Conservation (phyloP, 331 rosid species). For the Erythrophleum ivorense region DNA sequence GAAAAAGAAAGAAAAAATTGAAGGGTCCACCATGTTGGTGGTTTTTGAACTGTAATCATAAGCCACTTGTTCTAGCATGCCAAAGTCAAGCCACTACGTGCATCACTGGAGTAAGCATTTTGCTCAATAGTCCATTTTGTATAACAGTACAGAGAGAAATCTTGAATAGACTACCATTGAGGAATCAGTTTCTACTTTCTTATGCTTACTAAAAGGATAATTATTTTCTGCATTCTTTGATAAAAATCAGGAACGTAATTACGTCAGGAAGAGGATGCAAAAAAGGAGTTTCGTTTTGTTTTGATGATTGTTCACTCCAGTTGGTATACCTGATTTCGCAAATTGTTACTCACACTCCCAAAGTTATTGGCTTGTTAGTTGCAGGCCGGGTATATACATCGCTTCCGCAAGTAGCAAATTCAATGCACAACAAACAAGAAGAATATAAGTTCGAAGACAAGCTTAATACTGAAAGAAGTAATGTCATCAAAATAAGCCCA, state of each 20-base stretch:
- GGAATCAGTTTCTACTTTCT: not conserved
- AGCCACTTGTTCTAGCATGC: conserved; percentile 30
- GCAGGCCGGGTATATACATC: not conserved
- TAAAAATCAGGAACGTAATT: conserved; percentile 29
- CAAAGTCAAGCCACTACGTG: conserved; percentile 18
- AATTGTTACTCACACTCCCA: not conserved
- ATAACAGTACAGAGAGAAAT: not conserved
- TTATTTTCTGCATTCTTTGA: conserved; percentile 24
- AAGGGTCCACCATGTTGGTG: conserved; percentile 43
- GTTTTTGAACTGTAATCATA: conserved; percentile 39
- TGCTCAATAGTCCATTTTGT: not conserved
- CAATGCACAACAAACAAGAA: not conserved
- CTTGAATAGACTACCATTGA: not conserved
- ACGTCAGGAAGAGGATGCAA: conserved; percentile 24
- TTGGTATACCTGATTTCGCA: not conserved
- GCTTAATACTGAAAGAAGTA: conserved; percentile 2
- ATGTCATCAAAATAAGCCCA: not conserved
- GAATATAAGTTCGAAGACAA: conserved; percentile 21
- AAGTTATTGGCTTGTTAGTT: not conserved
- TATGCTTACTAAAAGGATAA: not conserved
- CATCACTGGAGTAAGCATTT: not conserved
- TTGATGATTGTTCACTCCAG: conserved; percentile 47
- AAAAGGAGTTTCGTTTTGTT: conserved; percentile 31
- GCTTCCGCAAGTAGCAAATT: not conserved
- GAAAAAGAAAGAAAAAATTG: not conserved